Conservation (phyloP, 129 eudicot genomes). For the Solidago caesia region DNA sequence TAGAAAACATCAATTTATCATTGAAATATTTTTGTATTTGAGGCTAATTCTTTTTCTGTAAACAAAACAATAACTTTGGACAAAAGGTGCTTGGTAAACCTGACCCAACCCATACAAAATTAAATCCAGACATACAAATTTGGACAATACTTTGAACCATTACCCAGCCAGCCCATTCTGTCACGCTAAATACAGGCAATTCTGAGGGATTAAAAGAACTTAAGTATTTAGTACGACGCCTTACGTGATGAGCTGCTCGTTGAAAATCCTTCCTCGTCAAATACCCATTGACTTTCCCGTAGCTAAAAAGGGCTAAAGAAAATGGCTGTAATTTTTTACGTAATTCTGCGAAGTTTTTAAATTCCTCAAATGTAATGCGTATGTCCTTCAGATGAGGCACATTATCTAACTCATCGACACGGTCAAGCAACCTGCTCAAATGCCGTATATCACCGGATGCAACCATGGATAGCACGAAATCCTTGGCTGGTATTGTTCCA, state of each 20-base stretch:
- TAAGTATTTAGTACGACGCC: not conserved
- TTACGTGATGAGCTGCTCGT: constrained; percentile 86
- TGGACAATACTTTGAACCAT: not conserved
- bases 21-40: not conserved
- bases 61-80: too few relatives aligned
- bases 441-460: constrained; percentile 81
- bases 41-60: too few relatives aligned
- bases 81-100: too few relatives aligned
- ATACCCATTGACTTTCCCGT: constrained; percentile 60
- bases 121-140: too few relatives aligned
- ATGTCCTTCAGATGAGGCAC: constrained; percentile 46
- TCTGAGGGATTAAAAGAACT: not conserved
- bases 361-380: constrained; percentile 66
- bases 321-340: constrained; percentile 66
- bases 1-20: not conserved
- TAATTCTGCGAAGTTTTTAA: constrained; percentile 65
- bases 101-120: too few relatives aligned
- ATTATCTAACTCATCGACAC: constrained; percentile 67
- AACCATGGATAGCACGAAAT: constrained; percentile 82
- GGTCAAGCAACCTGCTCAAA: constrained; percentile 63
- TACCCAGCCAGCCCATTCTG: not conserved
- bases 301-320: constrained; percentile 74
- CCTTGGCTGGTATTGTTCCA: constrained; percentile 85
- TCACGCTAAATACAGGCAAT: not conserved
- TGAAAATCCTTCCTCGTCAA: constrained; percentile 69